phyloP scores from a whole-genome alignment of 1,284 basidiomycete species.

The Cutaneotrichosporon sp. region DNA sequence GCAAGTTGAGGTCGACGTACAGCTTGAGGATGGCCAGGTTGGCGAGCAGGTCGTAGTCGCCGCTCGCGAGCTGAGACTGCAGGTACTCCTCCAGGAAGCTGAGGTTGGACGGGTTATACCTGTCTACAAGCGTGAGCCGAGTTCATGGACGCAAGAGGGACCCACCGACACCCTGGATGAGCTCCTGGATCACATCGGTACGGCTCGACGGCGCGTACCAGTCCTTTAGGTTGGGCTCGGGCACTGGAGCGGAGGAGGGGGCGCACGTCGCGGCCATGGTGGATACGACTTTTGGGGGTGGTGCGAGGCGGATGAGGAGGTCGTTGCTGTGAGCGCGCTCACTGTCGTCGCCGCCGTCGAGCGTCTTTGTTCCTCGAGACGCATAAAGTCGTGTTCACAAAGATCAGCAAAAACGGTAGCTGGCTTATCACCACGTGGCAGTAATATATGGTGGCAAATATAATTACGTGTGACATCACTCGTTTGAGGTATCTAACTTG shows the following conservation, averaged over 20 bases:
- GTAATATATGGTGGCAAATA: no score
- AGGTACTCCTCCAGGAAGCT: constrained; percentile 91
- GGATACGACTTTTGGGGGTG: constrained; percentile 15
- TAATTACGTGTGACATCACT: no score
- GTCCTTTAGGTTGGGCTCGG: constrained; percentile 35
- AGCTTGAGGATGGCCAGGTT: constrained; percentile 75
- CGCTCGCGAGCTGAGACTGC: constrained; percentile 79
- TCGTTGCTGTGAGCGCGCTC: background rate
- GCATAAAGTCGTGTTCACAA: background rate
- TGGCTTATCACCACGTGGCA: background rate
- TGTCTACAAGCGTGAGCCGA: constrained; percentile 56
- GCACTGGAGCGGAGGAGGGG: constrained; percentile 31
- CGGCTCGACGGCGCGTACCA: constrained; percentile 61
- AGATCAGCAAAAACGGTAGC: constrained; percentile 1
- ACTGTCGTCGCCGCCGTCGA: background rate
- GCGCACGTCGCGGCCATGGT: constrained; percentile 33
- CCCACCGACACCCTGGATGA: constrained; percentile 86
- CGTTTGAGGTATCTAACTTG: no score
- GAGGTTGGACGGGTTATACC: constrained; percentile 92
- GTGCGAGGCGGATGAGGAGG: background rate
- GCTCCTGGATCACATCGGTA: constrained; percentile 77
- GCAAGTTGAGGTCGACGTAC: no score
- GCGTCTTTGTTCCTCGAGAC: background rate
- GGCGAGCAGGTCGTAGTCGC: constrained; percentile 87
- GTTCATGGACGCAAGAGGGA: constrained; percentile 7